phyloP scores from a whole-genome alignment of 2,329 filamentous ascomycete genomes.

The Oidium heveae region DNA sequence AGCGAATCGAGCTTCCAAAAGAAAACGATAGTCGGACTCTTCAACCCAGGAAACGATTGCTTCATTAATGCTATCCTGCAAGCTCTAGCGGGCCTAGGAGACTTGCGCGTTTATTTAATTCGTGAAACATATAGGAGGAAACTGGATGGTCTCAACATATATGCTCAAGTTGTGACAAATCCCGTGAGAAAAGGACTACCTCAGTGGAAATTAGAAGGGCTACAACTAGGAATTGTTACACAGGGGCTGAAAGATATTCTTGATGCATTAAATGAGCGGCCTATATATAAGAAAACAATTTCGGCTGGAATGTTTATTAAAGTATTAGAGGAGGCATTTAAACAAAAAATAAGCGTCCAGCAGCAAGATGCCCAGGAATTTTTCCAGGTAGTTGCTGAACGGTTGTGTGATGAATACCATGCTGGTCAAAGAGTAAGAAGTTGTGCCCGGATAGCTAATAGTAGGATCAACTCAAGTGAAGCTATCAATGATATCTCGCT shows the following conservation, averaged over 20 bases:
- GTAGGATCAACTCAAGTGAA: neutral
- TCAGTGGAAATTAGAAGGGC: slow-evolving; percentile 34
- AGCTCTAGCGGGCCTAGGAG: slow-evolving; percentile 68
- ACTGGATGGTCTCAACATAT: slow-evolving; percentile 55
- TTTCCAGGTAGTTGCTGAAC: slow-evolving; percentile 74
- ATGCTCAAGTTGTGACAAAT: slow-evolving; percentile 32
- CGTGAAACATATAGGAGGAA: slow-evolving; percentile 65
- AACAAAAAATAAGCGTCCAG: slow-evolving; percentile 71
- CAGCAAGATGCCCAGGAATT: slow-evolving; percentile 98
- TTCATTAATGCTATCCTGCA: slow-evolving; percentile 95
- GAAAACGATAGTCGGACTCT: slow-evolving; percentile 68
- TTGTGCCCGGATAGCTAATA: slow-evolving; percentile 19
- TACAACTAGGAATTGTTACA: slow-evolving; percentile 67
- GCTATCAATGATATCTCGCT: slow-evolving; percentile 1
- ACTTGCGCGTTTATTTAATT: slow-evolving; percentile 77
- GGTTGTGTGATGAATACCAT: slow-evolving; percentile 82
- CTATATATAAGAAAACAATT: slow-evolving; percentile 82
- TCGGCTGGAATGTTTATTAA: slow-evolving; percentile 65
- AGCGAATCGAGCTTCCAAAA: slow-evolving; percentile 32
- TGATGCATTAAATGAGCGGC: slow-evolving; percentile 76
- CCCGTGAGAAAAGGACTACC: slow-evolving; percentile 21
- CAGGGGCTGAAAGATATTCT: slow-evolving; percentile 76
- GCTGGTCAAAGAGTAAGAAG: slow-evolving; percentile 51
- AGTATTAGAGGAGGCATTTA: slow-evolving; percentile 64
- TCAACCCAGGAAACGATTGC: slow-evolving; percentile 83